phyloP scores from a whole-genome alignment of 345 rosid species.

The Rhizophora mangle region DNA sequence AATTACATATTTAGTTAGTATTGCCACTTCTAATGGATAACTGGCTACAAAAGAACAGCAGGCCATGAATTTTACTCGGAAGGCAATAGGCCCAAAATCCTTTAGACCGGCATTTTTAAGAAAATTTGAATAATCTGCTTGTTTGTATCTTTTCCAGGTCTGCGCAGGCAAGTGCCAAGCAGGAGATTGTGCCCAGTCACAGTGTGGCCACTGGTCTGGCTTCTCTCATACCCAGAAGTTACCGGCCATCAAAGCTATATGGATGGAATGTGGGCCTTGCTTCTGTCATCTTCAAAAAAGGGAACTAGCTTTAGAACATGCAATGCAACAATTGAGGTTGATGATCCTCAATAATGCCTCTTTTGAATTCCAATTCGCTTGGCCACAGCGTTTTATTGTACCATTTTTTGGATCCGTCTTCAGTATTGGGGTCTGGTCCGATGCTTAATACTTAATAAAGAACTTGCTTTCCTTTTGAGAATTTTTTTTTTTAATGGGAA shows the following conservation, averaged over 20 bases:
- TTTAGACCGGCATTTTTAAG: not conserved
- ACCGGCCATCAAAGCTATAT: constrained; percentile 44
- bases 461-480: no score
- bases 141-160: constrained; percentile 37
- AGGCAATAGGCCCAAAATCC: not conserved
- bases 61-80: not conserved
- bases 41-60: no score
- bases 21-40: no score
- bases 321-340: not conserved
- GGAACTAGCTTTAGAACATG: constrained; percentile 29
- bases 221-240: constrained; percentile 53
- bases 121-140: constrained; percentile 7
- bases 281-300: constrained; percentile 66
- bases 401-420: not conserved
- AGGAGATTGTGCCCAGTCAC: constrained; percentile 30
- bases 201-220: constrained; percentile 41
- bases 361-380: not conserved
- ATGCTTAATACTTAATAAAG: not conserved
- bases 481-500: no score
- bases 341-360: constrained; percentile 4
- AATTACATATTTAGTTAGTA: no score
- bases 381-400: not conserved
- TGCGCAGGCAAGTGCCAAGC: constrained; percentile 38
- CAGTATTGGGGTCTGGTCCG: not conserved
- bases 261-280: constrained; percentile 76